Evolutionary conservation across 225 moss, liverwort and hornwort genomes (phyloP).

Genomic region (Antitrichia curtipendula): DNA sequence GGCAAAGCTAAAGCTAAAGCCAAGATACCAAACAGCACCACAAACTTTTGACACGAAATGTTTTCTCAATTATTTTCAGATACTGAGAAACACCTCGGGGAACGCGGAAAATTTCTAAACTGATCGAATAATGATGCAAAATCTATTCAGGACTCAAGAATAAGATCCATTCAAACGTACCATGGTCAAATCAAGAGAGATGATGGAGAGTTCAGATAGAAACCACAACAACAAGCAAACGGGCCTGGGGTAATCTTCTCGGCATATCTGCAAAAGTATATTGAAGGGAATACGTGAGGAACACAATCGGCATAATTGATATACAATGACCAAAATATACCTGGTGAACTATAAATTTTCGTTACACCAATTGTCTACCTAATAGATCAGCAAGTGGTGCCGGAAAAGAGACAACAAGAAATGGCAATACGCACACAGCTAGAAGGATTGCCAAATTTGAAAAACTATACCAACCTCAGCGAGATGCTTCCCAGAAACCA

Average conservation of each 20-base stretch:
- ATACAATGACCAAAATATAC: background rate
- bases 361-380: background rate
- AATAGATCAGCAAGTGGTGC: background rate
- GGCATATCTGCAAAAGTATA: slow-evolving; percentile 45
- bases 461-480: slow-evolving; percentile 29
- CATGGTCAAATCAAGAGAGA: slow-evolving; percentile 73
- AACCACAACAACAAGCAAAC: slow-evolving; percentile 59
- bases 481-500: slow-evolving; percentile 69
- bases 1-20: background rate
- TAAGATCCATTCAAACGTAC: slow-evolving; percentile 3
- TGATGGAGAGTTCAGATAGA: slow-evolving; percentile 66
- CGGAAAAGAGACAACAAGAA: background rate
- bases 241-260: slow-evolving; percentile 66
- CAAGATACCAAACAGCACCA: background rate
- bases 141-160: background rate
- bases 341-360: background rate
- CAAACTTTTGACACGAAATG: background rate
- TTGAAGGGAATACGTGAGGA: background rate
- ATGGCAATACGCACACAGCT: background rate
- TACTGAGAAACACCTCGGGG: background rate
- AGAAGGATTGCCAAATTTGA: background rate
- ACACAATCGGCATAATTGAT: background rate
- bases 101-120: background rate
- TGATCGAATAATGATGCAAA: background rate
- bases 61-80: background rate